Base-by-base conservation (phyloP, 257 asterid genomes). In the Fraxinus quadrangulata region DNA sequence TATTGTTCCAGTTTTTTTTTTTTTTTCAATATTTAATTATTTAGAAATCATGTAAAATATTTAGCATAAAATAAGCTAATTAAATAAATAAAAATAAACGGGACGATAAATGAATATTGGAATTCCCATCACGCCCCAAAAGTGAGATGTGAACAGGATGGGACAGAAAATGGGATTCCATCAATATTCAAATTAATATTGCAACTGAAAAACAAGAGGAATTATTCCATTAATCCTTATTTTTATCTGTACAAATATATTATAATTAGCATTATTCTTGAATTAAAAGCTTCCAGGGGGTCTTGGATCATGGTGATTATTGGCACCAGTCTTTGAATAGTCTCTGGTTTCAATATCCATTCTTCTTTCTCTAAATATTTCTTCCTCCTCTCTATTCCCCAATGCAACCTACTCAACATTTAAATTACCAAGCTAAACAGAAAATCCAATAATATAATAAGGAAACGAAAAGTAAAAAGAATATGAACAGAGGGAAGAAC, bases 241-340 rank as follows among this genome's bases (percentile, higher is more conserved):
- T 23, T 59, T 59, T n/a, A 21, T 59, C 21, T 21, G 61, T 49
- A 49, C 61, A 49, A 49, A 49, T 40, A 40, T 40, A 40, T 40
- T 1, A 40, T 40, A 40, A 40, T 10, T 40, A 40, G 47, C 54
- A 45, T 45, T 10, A 40, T 40, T 40, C 16, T 10, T 45, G 54
- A 54, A 54, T 63, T 34, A 63, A 63, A 6, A 63, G 34, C 69
- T 63, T 63, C 69, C 68, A 24, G 34, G 69, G 5, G 69, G 34
- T 63, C 34, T 63, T 23, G 69, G 69, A 24, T 63, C 69, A 63
- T 63, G 69, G 34, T 26, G 69, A 63, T 24, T 63, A 63, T 63
- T 63, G 69, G 69, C 69, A 63, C 69, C 69, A 63, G 69, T 63
- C 34, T 34, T 34, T 63, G 69, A 63, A 63, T 63, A 63, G 17